Base-by-base conservation (phyloP, 345 rosid species). In the Draba incana region DNA sequence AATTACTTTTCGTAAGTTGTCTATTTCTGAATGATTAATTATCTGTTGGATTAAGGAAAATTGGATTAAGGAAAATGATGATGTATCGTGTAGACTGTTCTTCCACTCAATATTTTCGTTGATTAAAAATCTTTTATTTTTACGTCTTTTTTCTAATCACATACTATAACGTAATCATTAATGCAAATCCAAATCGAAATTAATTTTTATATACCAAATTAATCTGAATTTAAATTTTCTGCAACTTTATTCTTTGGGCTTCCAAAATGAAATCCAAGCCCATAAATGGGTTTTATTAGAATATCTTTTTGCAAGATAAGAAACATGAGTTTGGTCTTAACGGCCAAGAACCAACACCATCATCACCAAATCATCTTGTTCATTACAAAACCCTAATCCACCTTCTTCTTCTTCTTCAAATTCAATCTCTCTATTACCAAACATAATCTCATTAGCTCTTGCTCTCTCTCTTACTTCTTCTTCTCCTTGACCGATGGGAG, bases 361-460 rank as follows among this genome's bases (percentile, higher is more conserved):
- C 49, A 30, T 23, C 56, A 60, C 73, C 57, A 74, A 74, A 30
- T 38, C 54, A 10, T 47, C 39, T 0, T 74, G 69, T 27, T 74
- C 68, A 14, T 0, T 61, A 63, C 7, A 46, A 52, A 68, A 49
- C 64, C 41, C 77, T 43, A 35, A 51, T 2, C 30, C 11, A 46
- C 33, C 62, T 4, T 43, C 64, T n/a, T 33, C 28, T 13, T 44
- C 49, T 42, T 71, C 63, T 67, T 77, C 48, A n/a, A n/a, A 20
- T 57, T 72, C 53, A 65, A 79, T 65, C 33, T 20, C 64, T 38
- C 30, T 74, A 5, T 33, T 68, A 52, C 50, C 64, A 67, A 61
- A 74, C 3, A n/a, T 89, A 24, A 70, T 85, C 31, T 84, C 98
- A 27, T 46, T 88, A 12, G 88, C 92, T 27, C 83, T 88, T 58